Conservation (phyloP, 805 yeast species). For the Starmerella apis region DNA sequence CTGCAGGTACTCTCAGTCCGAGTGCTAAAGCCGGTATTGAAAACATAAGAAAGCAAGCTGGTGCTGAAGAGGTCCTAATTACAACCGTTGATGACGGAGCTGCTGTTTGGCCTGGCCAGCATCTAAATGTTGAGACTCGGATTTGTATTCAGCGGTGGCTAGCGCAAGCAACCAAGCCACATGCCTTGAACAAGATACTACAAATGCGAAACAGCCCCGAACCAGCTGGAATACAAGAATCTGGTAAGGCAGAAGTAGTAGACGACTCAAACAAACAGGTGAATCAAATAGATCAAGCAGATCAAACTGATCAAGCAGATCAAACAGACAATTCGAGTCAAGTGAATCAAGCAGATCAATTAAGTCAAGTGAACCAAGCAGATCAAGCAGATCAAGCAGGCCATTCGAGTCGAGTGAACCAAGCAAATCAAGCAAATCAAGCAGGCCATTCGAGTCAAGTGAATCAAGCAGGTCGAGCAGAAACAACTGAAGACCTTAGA, state of each 20-base stretch:
- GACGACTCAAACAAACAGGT: background rate
- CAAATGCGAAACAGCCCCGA: background rate
- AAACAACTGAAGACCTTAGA: too few relatives aligned
- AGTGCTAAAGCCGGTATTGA: constrained; percentile 61
- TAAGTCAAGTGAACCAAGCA: background rate
- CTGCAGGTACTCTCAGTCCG: constrained; percentile 49
- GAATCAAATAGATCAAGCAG: background rate
- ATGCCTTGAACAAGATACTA: background rate
- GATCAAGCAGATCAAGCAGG: background rate
- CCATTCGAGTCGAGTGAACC: too few relatives aligned
- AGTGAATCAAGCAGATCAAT: background rate
- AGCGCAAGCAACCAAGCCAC: background rate
- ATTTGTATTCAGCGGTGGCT: constrained; percentile 21
- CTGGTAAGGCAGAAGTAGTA: too few relatives aligned
- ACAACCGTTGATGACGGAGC: constrained; percentile 12
- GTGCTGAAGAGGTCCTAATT: constrained; percentile 31
- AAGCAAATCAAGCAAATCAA: background rate
- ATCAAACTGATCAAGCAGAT: background rate
- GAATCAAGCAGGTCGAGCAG: background rate
- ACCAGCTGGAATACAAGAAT: too few relatives aligned
- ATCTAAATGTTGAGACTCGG: constrained; percentile 10
- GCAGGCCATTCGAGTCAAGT: too few relatives aligned
- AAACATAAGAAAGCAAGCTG: constrained; percentile 51
- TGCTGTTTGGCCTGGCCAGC: constrained; percentile 18
- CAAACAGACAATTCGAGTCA: background rate